Conservation (phyloP, 345 rosid species). For the Psidium guajava region DNA sequence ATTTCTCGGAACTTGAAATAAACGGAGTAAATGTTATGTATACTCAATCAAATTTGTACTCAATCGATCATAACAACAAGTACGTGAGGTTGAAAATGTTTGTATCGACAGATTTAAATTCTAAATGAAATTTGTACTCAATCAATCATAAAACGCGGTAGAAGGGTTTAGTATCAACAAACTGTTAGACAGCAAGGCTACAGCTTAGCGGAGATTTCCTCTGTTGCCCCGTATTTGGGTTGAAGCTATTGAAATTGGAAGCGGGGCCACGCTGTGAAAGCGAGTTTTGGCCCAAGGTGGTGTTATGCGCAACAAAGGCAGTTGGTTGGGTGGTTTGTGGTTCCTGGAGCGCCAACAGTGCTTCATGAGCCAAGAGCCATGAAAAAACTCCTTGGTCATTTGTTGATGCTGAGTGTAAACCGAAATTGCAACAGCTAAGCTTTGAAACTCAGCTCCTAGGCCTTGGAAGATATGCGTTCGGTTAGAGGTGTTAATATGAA, state of each 20-base stretch:
- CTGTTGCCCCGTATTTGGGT: too few species aligned
- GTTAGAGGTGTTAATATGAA: too few species aligned
- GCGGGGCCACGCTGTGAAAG: too few species aligned
- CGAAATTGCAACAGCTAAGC: background rate
- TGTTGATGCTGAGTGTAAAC: background rate
- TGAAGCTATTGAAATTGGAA: too few species aligned
- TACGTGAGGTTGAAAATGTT: too few species aligned
- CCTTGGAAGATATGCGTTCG: background rate
- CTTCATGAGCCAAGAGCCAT: background rate
- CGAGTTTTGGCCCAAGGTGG: too few species aligned
- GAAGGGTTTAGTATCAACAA: too few species aligned
- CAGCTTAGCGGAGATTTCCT: too few species aligned
- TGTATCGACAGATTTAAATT: too few species aligned
- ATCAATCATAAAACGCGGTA: too few species aligned
- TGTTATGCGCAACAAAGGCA: background rate
- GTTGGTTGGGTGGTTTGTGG: background rate
- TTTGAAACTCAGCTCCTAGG: background rate
- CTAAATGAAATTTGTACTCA: too few species aligned
- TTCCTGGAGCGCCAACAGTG: background rate
- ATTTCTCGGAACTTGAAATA: background rate
- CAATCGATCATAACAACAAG: background rate
- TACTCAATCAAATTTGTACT: background rate
- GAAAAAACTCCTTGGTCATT: background rate
- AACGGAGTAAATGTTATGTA: background rate
- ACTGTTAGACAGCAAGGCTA: too few species aligned